phyloP scores from a whole-genome alignment of 208 protist species.

The Crithidia expoeki region DNA sequence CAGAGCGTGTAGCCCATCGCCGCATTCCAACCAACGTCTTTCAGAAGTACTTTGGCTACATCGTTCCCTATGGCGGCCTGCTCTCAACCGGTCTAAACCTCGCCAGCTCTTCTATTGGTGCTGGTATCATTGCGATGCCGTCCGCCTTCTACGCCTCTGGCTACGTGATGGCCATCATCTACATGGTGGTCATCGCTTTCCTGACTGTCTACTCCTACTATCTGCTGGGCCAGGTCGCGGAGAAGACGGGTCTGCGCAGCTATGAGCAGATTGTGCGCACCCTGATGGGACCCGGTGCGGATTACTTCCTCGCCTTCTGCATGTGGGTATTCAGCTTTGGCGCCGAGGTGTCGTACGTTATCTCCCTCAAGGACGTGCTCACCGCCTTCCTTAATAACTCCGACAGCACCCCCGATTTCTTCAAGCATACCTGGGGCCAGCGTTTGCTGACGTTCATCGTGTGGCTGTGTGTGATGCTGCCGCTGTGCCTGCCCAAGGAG shows the following conservation, averaged over 20 bases:
- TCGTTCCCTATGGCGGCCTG: conserved; percentile 63
- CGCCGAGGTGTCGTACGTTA: conserved; percentile 73
- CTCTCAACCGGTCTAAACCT: conserved; percentile 61
- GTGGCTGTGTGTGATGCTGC: conserved; percentile 76
- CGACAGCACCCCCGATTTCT: conserved; percentile 33
- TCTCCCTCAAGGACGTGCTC: conserved; percentile 69
- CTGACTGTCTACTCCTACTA: conserved; percentile 66
- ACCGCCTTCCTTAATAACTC: conserved; percentile 50
- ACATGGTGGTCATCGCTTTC: conserved; percentile 36
- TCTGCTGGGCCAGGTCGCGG: conserved; percentile 37
- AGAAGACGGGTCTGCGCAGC: conserved; percentile 41
- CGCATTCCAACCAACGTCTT: conserved; percentile 35
- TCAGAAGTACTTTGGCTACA: conserved; percentile 37
- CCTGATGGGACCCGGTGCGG: conserved; percentile 51
- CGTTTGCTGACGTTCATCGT: conserved; percentile 56
- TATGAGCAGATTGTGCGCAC: conserved; percentile 54
- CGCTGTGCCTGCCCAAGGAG: conserved; percentile 76
- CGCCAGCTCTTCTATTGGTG: conserved; percentile 50
- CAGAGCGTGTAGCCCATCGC: conserved; percentile 28
- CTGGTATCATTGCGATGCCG: conserved; percentile 62
- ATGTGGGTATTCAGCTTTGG: conserved; percentile 66
- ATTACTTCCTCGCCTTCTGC: conserved; percentile 62
- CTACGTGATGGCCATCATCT: conserved; percentile 41
- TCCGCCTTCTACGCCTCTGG: conserved; percentile 59
- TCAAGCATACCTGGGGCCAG: conserved; percentile 32